Percentiles rank a stretch among this genome's conserved stretches.
phyloP scores from a whole-genome alignment of 2,329 filamentous ascomycete species.

The Fusarium palustre region DNA sequence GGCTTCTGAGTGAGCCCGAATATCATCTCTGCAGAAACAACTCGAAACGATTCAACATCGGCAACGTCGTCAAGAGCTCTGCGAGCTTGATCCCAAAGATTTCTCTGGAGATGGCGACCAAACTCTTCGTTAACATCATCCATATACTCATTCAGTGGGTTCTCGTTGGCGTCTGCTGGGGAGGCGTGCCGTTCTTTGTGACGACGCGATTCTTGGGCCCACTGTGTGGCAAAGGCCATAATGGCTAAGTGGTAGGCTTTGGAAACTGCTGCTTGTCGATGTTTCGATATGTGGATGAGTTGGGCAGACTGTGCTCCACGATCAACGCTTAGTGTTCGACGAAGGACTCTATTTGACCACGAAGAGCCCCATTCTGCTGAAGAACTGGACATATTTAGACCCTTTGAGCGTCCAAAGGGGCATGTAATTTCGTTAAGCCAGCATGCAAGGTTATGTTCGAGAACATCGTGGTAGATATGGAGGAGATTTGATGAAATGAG shows the following conservation, averaged over 20 bases:
- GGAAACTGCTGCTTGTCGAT: neutral
- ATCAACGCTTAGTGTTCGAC: slow-evolving; percentile 61
- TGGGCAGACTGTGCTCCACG: slow-evolving; percentile 54
- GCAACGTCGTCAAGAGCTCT: slow-evolving; percentile 50
- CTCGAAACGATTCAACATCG: slow-evolving; percentile 53
- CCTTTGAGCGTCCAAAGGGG: slow-evolving; percentile 52
- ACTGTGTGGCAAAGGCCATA: slow-evolving; percentile 65
- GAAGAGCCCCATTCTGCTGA: slow-evolving; percentile 50
- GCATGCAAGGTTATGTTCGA: slow-evolving; percentile 64
- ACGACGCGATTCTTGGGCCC: slow-evolving; percentile 52
- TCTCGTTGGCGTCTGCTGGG: neutral
- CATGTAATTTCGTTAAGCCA: slow-evolving; percentile 66
- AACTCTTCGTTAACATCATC: slow-evolving; percentile 49
- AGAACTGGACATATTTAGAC: neutral
- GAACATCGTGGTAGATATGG: slow-evolving; percentile 64
- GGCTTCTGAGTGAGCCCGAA: slow-evolving; percentile 54
- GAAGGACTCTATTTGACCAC: slow-evolving; percentile 62
- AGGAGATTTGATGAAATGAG: slow-evolving; percentile 59
- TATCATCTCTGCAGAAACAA: slow-evolving; percentile 55
- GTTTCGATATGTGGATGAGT: slow-evolving; percentile 52
- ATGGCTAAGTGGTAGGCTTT: slow-evolving; percentile 60
- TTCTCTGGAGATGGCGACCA: slow-evolving; percentile 51
- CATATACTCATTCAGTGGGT: neutral
- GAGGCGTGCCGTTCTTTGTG: slow-evolving; percentile 18
- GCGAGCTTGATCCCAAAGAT: slow-evolving; percentile 54